Base-by-base conservation (phyloP, 2,329 filamentous ascomycete genomes). In the Gyromitra esculenta region DNA sequence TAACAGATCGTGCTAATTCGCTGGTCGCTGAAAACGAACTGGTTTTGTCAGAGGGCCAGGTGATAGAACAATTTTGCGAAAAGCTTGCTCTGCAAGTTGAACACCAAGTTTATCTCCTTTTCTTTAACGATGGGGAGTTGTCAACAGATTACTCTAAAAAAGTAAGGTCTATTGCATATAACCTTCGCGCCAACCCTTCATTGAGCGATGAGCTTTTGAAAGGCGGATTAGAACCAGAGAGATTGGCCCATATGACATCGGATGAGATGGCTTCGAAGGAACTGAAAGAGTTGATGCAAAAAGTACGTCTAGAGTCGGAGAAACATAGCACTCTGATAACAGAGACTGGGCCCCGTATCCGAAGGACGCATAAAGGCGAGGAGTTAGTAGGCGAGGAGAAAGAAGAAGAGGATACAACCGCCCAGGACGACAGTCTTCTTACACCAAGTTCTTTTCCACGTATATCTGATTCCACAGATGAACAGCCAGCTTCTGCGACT, bases 231-330 rank as follows among this genome's bases (percentile, higher is more conserved):
- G 89, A 90, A 5, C 89, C 95, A 0, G 86, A 91, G n/a, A 89
- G 89, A 73, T 87, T 99, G 59, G 92, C 93, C n/a, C 88, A 89
- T 67, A 97, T 99, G 96, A 91, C 89, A 13, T 89, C 92, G 0
- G 92, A 96, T 82, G 93, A 97, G 81, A 92, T 99, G 87, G 94
- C 94, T 1, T 97, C 92, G 73, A 92, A 96, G 79, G 94, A 98
- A 83, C 87, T 94, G 81, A 93, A 97, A 82, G 88, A 88, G 37
- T 89, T 93, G 82, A 91, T 89, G 31, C 91, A 91, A 15, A 89
- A 91, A 80, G 90, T 95, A 87, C 91, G 92, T 83, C 91, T 92
- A 65, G 88, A 89, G 77, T 89, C 90, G 0, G 92, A 96, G 82
- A 92, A 94, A 81, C 92, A 95, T 83, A 92, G 95, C 59, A 94